phyloP scores from a whole-genome alignment of 495 filamentous ascomycete genomes.

The Xylaria nigripes region DNA sequence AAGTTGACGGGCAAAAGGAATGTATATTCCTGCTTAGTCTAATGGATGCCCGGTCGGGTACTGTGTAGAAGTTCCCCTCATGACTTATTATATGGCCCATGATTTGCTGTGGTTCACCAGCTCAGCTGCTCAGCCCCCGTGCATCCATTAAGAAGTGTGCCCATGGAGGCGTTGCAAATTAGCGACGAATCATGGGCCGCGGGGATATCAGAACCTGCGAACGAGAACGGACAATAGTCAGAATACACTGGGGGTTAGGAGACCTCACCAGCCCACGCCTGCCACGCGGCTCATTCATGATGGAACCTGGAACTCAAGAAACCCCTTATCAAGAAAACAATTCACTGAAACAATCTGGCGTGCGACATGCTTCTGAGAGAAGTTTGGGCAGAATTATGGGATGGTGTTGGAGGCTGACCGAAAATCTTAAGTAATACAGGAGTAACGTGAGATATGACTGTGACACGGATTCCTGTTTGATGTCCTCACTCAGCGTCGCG shows the following conservation, averaged over 20 bases:
- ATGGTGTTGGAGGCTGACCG: too few species aligned
- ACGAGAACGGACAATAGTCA: neutral
- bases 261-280: too few species aligned
- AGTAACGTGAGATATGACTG: neutral
- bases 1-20: neutral
- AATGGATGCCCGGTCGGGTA: neutral
- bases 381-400: too few species aligned
- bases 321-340: too few species aligned
- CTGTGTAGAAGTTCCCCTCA: neutral
- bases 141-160: neutral
- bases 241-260: neutral
- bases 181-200: constrained; percentile 1
- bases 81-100: neutral
- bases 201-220: neutral
- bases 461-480: neutral
- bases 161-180: neutral
- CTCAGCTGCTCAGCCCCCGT: neutral
- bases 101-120: neutral
- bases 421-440: neutral
- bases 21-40: neutral
- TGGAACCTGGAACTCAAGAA: too few species aligned
- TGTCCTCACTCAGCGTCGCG: neutral
- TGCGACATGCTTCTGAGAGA: too few species aligned
- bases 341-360: too few species aligned
- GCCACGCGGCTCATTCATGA: too few species aligned